A percentile compares a stretch with the other conserved stretches of the same genome.
These are phyloP conservation scores for Edaphochlamys debaryana DNA, from an alignment of 139 green algal genomes.

Conservation along the genomic window DNA sequence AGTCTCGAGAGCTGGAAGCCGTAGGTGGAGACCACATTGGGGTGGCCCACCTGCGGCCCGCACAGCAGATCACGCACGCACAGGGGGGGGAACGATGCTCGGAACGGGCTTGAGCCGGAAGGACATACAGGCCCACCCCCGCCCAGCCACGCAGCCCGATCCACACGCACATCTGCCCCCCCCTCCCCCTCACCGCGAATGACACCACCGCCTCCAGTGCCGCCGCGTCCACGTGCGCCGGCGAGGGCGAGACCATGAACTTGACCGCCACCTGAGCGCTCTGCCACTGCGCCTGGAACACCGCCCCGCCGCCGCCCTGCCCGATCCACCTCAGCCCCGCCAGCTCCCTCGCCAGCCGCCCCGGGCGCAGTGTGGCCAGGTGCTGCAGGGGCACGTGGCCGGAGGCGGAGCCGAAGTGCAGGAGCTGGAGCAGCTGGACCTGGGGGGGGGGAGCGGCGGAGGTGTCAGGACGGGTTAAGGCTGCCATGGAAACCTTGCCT, in stretches of 20 bases:
- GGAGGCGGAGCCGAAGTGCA: not conserved
- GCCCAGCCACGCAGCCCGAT: not conserved
- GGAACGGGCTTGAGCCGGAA: not conserved
- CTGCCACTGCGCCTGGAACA: slow-evolving; percentile 38
- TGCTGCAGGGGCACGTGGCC: too few relatives aligned
- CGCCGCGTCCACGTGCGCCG: not conserved
- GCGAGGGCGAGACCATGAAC: not conserved
- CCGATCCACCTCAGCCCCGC: slow-evolving; percentile 26
- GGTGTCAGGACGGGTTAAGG: not conserved
- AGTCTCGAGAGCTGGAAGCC: not conserved
- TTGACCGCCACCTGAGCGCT: slow-evolving; percentile 24
- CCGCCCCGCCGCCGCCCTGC: slow-evolving; percentile 27
- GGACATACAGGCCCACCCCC: not conserved
- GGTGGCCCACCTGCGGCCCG: not conserved
- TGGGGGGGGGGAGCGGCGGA: not conserved
- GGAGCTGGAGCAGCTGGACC: too few relatives aligned
- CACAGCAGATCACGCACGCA: not conserved
- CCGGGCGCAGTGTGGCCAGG: not conserved
- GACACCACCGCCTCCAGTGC: slow-evolving; percentile 21
- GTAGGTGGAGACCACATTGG: slow-evolving; percentile 32
- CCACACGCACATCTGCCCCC: not conserved
- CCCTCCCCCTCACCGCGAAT: not conserved
- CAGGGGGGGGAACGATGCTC: not conserved
- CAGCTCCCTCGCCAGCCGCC: slow-evolving; percentile 7
- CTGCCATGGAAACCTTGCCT: not conserved